Conservation (phyloP, 345 rosid genomes). For the Eucalyptus virginea region DNA sequence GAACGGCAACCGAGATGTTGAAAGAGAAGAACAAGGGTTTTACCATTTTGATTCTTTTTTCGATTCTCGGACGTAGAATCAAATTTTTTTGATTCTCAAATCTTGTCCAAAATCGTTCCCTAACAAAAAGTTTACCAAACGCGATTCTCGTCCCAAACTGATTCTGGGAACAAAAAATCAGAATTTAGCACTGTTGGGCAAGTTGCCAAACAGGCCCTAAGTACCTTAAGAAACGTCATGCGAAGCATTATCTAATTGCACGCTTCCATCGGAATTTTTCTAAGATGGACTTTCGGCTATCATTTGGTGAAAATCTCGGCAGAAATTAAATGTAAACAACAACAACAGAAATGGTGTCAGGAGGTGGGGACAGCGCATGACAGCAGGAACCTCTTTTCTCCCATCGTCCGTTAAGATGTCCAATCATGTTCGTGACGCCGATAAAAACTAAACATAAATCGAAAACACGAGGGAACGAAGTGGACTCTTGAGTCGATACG, state of each 20-base stretch:
- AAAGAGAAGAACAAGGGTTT: too few relatives aligned
- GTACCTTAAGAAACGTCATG: neutral
- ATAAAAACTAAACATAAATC: neutral
- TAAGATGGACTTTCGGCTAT: neutral
- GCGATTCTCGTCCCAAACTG: too few relatives aligned
- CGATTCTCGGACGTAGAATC: too few relatives aligned
- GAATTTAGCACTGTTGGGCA: too few relatives aligned
- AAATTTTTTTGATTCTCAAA: too few relatives aligned
- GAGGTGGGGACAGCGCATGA: neutral
- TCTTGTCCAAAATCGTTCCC: too few relatives aligned
- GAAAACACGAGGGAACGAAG: neutral
- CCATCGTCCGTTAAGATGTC: neutral
- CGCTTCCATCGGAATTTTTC: rapidly evolving
- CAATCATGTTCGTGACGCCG: neutral
- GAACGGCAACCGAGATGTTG: too few relatives aligned
- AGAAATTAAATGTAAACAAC: neutral
- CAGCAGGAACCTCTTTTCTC: neutral
- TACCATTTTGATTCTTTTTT: too few relatives aligned
- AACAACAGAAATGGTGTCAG: neutral
- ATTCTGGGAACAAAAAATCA: too few relatives aligned
- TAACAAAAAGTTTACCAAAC: too few relatives aligned
- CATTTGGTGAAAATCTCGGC: neutral
- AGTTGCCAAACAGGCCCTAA: too few relatives aligned
- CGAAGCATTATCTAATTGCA: neutral
- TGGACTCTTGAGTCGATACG: neutral